Evolutionary conservation across 116 monocot species (phyloP), one percentile per base, ranked within the genome.

Genomic region (Trichopus zeylanicus): DNA sequence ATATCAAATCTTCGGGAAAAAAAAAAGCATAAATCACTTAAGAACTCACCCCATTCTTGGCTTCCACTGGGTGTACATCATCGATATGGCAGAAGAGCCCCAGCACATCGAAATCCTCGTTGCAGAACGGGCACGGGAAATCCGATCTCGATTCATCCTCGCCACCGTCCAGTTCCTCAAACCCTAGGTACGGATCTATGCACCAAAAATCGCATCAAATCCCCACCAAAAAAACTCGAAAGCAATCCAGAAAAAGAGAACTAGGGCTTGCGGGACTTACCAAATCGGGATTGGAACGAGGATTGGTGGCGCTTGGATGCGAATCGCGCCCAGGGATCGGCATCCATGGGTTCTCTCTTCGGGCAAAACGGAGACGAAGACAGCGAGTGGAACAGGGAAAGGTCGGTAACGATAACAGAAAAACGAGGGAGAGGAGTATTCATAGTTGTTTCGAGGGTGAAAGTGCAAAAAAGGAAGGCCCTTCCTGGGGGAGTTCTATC

Each of bases 51-150:
- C 89, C 86, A 23, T 80, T 95, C 60, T 77, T 86, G 2, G 81
- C 80, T 74, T 89, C 95, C 5, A 75, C 61, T 0, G 83, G 79
- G 66, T 95, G 95, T 64, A 89, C 95, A 15, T 89, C 89, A 30
- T 89, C 90, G 35, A 95, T 83, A 60, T 95, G 95, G 59, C 78
- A 81, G 72, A 89, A 86, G 26, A 95, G 76, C 16, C 83, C 90
- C 24, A 89, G 67, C 19, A 86, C 72, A 46, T 95, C 95, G 33
- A 89, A 95, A 52, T 86, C 95, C 69, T 95, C 90, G 7, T 42
- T 47, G 55, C 95, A 95, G 57, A 86, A 95, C 25, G 90, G 95
- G 73, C 86, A 89, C 29, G 71, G 48, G 67, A 76, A 83, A 67
- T 88, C 85, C 35, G 61, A 58, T 23, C 75, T 58, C 1, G 61